phyloP scores from a whole-genome alignment of 2,329 filamentous ascomycete genomes.

The Epichloe bromicola region DNA sequence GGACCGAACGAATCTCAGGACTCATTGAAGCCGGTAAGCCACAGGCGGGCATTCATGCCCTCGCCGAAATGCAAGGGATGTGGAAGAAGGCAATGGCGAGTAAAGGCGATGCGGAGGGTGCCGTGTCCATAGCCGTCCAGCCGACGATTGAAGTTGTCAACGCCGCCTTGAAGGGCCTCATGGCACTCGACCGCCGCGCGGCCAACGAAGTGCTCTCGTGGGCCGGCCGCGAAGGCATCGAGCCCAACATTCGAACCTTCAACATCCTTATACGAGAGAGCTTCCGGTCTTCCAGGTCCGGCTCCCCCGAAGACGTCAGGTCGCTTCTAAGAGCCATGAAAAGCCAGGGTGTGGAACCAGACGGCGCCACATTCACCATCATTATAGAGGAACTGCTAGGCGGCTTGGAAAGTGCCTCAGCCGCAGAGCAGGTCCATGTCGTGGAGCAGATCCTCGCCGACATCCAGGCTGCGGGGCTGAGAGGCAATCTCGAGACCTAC shows the following conservation, averaged over 20 bases:
- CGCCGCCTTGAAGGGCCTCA: constrained; percentile 51
- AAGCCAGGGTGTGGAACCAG: constrained; percentile 37
- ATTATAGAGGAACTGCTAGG: constrained; percentile 48
- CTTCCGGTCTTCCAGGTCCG: constrained; percentile 35
- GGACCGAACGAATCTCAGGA: constrained; percentile 57
- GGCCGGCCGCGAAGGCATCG: constrained; percentile 40
- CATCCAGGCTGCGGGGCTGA: constrained; percentile 43
- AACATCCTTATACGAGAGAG: constrained; percentile 56
- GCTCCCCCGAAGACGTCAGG: constrained; percentile 34
- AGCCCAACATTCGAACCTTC: constrained; percentile 47
- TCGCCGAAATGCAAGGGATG: constrained; percentile 50
- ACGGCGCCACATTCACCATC: constrained; percentile 61
- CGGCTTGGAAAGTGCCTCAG: constrained; percentile 23
- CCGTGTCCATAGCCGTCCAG: constrained; percentile 31
- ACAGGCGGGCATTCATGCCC: constrained; percentile 44
- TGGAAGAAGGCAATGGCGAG: constrained; percentile 36
- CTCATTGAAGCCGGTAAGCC: constrained; percentile 44
- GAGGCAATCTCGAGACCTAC: constrained; percentile 51
- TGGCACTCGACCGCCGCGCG: constrained; percentile 34
- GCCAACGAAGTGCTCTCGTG: constrained; percentile 45
- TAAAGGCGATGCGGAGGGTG: constrained; percentile 10
- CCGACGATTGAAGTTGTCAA: constrained; percentile 57
- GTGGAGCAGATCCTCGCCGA: constrained; percentile 43
- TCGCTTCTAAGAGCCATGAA: constrained; percentile 48
- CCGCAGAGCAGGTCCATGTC: constrained; percentile 36